phyloP scores from a whole-genome alignment of 202 grass and related monocot species.

The Setaria viridis region DNA sequence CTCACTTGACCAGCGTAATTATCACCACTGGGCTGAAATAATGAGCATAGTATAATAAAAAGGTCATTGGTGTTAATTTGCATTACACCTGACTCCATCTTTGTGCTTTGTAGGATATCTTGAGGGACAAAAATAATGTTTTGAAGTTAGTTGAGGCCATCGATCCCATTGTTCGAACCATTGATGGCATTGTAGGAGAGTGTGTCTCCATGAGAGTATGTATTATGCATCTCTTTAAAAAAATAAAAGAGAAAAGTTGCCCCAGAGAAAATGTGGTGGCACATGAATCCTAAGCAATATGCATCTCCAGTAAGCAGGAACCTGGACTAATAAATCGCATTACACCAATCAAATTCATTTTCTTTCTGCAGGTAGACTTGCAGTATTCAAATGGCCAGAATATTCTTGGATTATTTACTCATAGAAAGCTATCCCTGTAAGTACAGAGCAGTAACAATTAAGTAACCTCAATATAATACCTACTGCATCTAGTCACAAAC shows the following conservation, averaged over 20 bases:
- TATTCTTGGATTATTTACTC: conserved; percentile 81
- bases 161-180: conserved; percentile 74
- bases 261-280: background rate
- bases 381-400: conserved; percentile 74
- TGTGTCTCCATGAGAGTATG: conserved; percentile 89
- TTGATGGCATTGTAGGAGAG: conserved; percentile 84
- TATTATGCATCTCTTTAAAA: background rate
- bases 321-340: background rate
- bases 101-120: conserved; percentile 62
- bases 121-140: conserved; percentile 85
- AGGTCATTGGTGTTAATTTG: background rate
- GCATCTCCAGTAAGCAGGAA: background rate
- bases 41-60: background rate
- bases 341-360: conserved; percentile 34
- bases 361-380: conserved; percentile 80
- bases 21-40: background rate
- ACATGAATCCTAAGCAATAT: background rate
- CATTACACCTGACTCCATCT: background rate
- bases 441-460: conserved; percentile 32
- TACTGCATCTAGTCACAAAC: background rate
- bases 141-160: conserved; percentile 64
- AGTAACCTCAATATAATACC: background rate
- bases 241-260: background rate
- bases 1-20: background rate
- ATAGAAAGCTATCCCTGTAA: conserved; percentile 83